Evolutionary conservation across 192 early-diverging fungal genomes (phyloP), one percentile per base, ranked within the genome.

Genomic region (Entomortierella beljakovae): DNA sequence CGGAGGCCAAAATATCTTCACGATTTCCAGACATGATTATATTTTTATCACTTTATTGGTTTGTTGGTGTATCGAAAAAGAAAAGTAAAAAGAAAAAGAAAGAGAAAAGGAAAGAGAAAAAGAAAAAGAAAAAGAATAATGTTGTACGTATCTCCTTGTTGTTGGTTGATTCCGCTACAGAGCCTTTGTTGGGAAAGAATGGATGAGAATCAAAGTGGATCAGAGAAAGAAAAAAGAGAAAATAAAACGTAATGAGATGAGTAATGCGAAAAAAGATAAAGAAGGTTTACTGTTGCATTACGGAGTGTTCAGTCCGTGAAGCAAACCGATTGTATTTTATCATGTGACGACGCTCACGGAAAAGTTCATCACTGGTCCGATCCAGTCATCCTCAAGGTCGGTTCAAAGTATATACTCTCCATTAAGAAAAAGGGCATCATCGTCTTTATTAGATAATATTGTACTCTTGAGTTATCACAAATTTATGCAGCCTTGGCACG

Each of bases 1-100:
- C 98, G 1, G 90, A 91, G 32, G 85, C 84, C 61, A 96, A 82
- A 28, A 94, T 82, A 61, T 94, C 92, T 77, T 92, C 89, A 48
- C 94, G 91, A 57, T 80, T 81, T 59, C 37, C 62, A 42, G 74
- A 81, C 73, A 84, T 84, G 33, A 37, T 69, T 31, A 34, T 49
- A 32, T 51, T n/a, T 31, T 37, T 42, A 8, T 1, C 29, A 33
- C 28, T 22, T n/a, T 51, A 32, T 37, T 32, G n/a, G 29, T 33
- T 38, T 52, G 60, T 6, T 25, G 57, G 29, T 15, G 43, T 46
- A 46, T 5, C 11, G 13, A 38, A 38, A 38, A 38, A 38, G 37
- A 38, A 38, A 38, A 3, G 53, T 25, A 18, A 20, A 11, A 13
- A 50, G 34, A 20, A 28, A 55, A 61, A 7, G 59, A 53, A 61